Evolutionary conservation across 2,329 filamentous ascomycete genomes (phyloP), one percentile per base, ranked within the genome.

Genomic region (Aureobasidium leucospermi): DNA sequence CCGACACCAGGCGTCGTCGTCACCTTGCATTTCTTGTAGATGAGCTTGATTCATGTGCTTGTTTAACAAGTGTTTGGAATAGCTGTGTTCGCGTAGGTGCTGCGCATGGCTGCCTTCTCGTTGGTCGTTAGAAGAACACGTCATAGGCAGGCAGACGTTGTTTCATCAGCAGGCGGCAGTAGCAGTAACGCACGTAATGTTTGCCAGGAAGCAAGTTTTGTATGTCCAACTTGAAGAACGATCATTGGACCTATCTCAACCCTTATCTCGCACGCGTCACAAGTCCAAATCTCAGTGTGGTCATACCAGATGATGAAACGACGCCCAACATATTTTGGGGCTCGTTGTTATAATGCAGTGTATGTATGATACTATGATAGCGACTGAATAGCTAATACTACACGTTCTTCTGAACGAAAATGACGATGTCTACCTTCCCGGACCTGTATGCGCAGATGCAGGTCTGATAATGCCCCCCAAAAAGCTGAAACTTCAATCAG

Each of bases 1-100:
- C 32, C 47, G 47, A 38, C 32, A 38, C 7, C 11, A 16, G 10
- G 48, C 38, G 15, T 23, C 48, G 34, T 39, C 48, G 48, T 52
- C 48, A 52, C 48, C 48, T 29, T 52, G 48, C 23, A 31, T 52
- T 41, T 29, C 38, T n/a, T 34, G 39, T 32, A 55, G 51, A 55
- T 55, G 39, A 55, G 51, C 29, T 43, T 43, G 38, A 55, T 55
- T 43, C 39, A 43, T 55, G 39, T 55, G 51, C 51, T 29, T 43
- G 39, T 42, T 41, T 29, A 23, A 55, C 36, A 41, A 8, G 32
- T 29, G n/a, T 43, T n/a, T 19, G n/a, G n/a, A 19, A 23, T 32
- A 10, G 28, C 23, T 55, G 34, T 55, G 28, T 42, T 13, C 38
- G 32, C 23, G 13, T 10, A 31, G 38, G n/a, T 23, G 23, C 28